Evolutionary conservation across 2,329 filamentous ascomycete species (phyloP).

Genomic region (Trichoderma endophyticum): DNA sequence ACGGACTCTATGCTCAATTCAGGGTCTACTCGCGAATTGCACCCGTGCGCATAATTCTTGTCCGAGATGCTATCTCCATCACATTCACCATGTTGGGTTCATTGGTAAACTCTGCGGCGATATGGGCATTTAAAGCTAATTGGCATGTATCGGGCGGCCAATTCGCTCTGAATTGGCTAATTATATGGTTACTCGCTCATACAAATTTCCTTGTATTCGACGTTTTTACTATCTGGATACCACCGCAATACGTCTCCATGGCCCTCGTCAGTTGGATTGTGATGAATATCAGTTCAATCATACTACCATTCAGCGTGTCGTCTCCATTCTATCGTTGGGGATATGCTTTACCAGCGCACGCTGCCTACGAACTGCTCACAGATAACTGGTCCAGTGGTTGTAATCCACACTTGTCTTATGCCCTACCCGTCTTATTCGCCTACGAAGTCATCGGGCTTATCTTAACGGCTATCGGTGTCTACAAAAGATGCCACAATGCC

Average conservation of each 20-base stretch:
- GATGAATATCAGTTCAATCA: slow-evolving; percentile 23
- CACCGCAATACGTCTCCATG: slow-evolving; percentile 23
- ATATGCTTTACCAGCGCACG: slow-evolving; percentile 22
- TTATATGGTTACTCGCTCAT: slow-evolving; percentile 24
- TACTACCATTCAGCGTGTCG: slow-evolving; percentile 22
- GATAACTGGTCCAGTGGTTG: slow-evolving; percentile 24
- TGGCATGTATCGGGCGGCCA: slow-evolving; percentile 21
- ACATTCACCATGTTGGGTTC: slow-evolving; percentile 22
- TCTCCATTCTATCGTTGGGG: slow-evolving; percentile 22
- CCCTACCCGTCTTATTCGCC: slow-evolving; percentile 23
- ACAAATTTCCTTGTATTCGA: slow-evolving; percentile 24
- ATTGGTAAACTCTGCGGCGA: slow-evolving; percentile 18
- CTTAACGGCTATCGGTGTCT: slow-evolving; percentile 19
- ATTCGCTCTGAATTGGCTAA: slow-evolving; percentile 23
- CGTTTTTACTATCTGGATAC: slow-evolving; percentile 26
- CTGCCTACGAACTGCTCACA: slow-evolving; percentile 22
- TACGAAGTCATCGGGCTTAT: slow-evolving; percentile 21
- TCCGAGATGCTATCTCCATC: slow-evolving; percentile 21
- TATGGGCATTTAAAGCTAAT: slow-evolving; percentile 21
- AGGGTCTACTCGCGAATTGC: slow-evolving; percentile 21
- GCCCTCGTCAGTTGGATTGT: slow-evolving; percentile 23
- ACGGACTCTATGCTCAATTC: slow-evolving; percentile 25
- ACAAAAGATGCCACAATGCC: slow-evolving; percentile 20
- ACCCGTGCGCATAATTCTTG: slow-evolving; percentile 19
- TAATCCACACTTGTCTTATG: slow-evolving; percentile 23